Evolutionary conservation across 73 alveolate species (phyloP), one percentile per base, ranked within the genome.

Genomic region (Paramecium sexaurelia): DNA sequence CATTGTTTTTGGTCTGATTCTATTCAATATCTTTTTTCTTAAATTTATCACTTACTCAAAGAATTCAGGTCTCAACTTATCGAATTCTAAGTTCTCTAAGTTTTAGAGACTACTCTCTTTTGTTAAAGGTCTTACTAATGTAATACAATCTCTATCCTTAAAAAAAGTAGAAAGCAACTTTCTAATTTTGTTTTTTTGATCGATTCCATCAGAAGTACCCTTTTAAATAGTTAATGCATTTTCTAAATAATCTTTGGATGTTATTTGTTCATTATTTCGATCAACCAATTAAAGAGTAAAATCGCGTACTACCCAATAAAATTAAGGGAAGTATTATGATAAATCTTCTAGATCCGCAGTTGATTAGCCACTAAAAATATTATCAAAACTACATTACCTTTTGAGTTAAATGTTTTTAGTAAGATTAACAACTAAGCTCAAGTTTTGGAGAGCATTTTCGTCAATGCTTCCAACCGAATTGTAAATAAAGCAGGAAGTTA

Each of bases 241-340:
- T 83, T 98, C 99, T 43, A 98, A 93, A 90, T 98, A 98, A 86
- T 97, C 99, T 94, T 97, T 97, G 0, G 99, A 96, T 11, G 99
- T 92, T 17, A 98, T 95, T 13, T 94, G 91, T 85, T 98, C 99
- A n/a, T 99, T 99, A 20, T 97, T 98, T 55, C 69, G 61, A 90
- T 98, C 99, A 67, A 97, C 99, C 33, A 98, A 84, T 90, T 94
- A 93, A 17, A 97, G 96, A 19, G 99, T 94, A 92, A 98, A 98
- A 91, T 98, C 99, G 94, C 99, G 92, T 67, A 98, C 98, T 36
- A 98, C 98, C 99, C 99, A 98, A 95, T 95, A 95, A 85, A 98
- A 95, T 37, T 97, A 88, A 55, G 99, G 99, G 92, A 98, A 97
- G 95, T 96, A 97, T 47, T 93, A 89, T 8, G 98, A 93, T 95